Conservation (phyloP, 306 rosid species). For the Casuarina equisetifolia region DNA sequence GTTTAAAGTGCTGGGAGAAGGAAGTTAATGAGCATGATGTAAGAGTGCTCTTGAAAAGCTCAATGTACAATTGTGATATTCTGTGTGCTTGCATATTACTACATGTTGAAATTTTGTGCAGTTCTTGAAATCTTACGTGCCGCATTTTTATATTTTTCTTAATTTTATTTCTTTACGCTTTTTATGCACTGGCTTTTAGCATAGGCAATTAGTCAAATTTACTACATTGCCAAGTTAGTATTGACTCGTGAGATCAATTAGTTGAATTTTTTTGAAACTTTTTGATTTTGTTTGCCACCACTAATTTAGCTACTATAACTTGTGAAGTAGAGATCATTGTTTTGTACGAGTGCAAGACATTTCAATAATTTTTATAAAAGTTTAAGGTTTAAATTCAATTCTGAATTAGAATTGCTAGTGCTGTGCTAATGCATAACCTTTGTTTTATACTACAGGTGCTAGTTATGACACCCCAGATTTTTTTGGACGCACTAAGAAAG, state of each 20-base stretch:
- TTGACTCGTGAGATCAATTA: slow-evolving; percentile 1
- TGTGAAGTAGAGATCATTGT: neutral
- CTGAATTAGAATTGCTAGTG: slow-evolving; percentile 1
- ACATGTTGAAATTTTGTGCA: slow-evolving; percentile 5
- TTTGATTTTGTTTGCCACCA: neutral
- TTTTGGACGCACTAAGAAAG: slow-evolving; percentile 78
- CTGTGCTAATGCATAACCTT: slow-evolving; percentile 14
- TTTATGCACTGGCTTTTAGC: slow-evolving; percentile 6
- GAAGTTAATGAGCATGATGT: slow-evolving; percentile 65
- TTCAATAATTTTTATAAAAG: neutral
- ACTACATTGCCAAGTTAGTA: slow-evolving; percentile 10
- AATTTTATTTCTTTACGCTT: slow-evolving; percentile 14
- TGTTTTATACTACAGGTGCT: slow-evolving; percentile 51
- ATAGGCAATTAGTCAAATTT: neutral
- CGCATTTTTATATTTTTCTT: slow-evolving; percentile 2
- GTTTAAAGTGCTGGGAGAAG: slow-evolving; percentile 63
- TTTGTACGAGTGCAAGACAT: neutral
- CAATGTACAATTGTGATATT: neutral
- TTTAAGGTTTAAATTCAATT: neutral
- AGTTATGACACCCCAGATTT: slow-evolving; percentile 95
- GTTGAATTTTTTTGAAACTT: neutral
- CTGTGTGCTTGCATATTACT: neutral
- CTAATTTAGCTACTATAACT: neutral
- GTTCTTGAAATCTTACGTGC: slow-evolving; percentile 9
- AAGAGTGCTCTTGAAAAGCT: slow-evolving; percentile 31